These are phyloP conservation scores for Lodderomyces metapsilosis DNA, from an alignment of 1,139 yeast genomes.

Conservation along the genomic window DNA sequence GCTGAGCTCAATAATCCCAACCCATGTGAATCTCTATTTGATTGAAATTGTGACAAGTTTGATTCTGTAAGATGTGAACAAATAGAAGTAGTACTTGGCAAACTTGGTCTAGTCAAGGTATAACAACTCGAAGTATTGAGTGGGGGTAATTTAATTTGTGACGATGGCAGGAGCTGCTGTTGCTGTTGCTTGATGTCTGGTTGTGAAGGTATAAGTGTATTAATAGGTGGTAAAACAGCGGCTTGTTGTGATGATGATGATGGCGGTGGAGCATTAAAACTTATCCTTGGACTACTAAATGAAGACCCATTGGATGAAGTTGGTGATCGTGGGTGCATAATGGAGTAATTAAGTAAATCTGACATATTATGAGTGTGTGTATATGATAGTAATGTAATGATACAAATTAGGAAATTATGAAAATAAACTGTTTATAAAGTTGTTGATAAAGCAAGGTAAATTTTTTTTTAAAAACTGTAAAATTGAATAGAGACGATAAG, in stretches of 20 bases:
- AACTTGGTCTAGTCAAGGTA: constrained; percentile 1
- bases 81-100: constrained; percentile 4
- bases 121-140: constrained; percentile 6
- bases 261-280: not conserved
- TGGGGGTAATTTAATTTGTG: constrained; percentile 11
- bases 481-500: not conserved
- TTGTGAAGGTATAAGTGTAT: constrained; percentile 3
- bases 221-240: constrained; percentile 10
- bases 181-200: constrained; percentile 10
- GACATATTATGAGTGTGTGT: not conserved
- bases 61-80: constrained; percentile 13
- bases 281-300: not conserved
- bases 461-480: not conserved
- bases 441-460: no score
- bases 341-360: constrained; percentile 2
- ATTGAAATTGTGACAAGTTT: constrained; percentile 13
- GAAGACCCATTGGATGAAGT: constrained; percentile 8
- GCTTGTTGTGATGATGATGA: not conserved
- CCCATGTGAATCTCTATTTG: constrained; percentile 12
- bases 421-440: no score
- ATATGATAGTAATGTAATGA: not conserved
- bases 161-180: constrained; percentile 4
- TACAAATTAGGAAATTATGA: not conserved
- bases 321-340: constrained; percentile 4
- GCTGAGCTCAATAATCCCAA: constrained; percentile 17